A percentile compares a stretch with the other conserved stretches of the same genome.
phyloP scores from a whole-genome alignment of 2,329 filamentous ascomycete genomes.

The Mariannaea sp. region DNA sequence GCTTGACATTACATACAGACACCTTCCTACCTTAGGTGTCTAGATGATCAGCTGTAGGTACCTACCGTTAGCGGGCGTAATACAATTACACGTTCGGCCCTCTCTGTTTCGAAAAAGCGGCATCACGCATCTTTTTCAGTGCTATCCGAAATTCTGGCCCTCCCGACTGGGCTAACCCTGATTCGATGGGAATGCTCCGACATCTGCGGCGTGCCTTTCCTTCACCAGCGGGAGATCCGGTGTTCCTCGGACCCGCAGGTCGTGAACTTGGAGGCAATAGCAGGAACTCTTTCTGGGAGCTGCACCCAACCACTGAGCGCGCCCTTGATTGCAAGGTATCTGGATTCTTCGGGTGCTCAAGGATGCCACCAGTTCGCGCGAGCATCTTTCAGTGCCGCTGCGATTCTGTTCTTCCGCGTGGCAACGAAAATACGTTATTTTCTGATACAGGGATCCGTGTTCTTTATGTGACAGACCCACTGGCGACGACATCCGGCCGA shows the following conservation, averaged over 20 bases:
- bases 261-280: conserved; percentile 15
- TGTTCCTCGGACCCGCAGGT: conserved; percentile 36
- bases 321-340: neutral
- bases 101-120: no score
- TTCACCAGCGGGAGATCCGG: conserved; percentile 30
- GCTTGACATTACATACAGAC: neutral
- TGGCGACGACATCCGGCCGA: conserved; percentile 43
- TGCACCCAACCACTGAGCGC: neutral
- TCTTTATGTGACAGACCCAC: conserved; percentile 40
- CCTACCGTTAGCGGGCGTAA: no score
- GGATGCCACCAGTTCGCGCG: neutral
- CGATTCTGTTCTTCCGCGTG: conserved; percentile 20
- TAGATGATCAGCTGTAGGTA: no score
- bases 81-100: no score
- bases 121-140: no score
- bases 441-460: conserved; percentile 34
- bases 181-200: conserved; percentile 13
- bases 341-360: neutral
- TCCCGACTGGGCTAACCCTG: neutral
- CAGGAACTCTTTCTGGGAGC: neutral
- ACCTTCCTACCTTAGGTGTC: no score
- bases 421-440: conserved; percentile 25
- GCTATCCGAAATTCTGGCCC: no score
- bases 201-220: conserved; percentile 17
- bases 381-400: conserved; percentile 7